Evolutionary conservation across 1,284 basidiomycete species (phyloP), one percentile per base, ranked within the genome.

Genomic region (Cutaneotrichosporon dermatis): DNA sequence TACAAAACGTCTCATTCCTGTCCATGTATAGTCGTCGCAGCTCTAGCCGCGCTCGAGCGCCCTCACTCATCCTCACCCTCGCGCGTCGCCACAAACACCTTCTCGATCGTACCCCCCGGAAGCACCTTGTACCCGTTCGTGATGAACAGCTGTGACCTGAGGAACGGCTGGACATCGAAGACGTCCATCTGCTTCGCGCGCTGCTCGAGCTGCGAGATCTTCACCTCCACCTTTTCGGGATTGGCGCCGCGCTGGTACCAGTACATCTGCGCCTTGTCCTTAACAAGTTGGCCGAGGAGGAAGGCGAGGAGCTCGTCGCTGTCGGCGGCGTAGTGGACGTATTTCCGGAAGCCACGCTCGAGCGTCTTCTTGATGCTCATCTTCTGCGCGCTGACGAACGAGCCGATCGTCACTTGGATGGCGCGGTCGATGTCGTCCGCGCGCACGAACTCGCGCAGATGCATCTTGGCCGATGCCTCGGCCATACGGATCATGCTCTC

Each of bases 401-500:
- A 93, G 60, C 88, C 88, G 34, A 99, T 87, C 2, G 92, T 89
- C 42, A 97, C 93, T 65, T 92, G 91, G 67, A 99, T 98, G 2
- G 96, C 95, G 55, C 98, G 80, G 76, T 99, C 94, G 68, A 99
- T 94, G 75, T 99, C 96, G 77, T 99, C 96, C 11, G 87, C 82
- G 43, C 96, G 86, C 51, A 99, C 96, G 72, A 91, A 97, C 77
- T 99, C 96, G 53, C 96, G 84, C 64, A 99, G 81, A 60, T 94
- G 88, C 95, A 99, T 99, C 82, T 97, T 97, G 49, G 95, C 96
- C 69, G 89, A 92, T 12, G 96, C 94, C 77, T 99, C 95, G 1
- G 92, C 86, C 96, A 99, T 99, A 48, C 96, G 87, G 78, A 99
- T 99, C 90, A 97, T 98, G 74, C 91, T 94, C 80, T 99, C 96